phyloP scores from a whole-genome alignment of 2,329 filamentous ascomycete species.

The Mycosphaerella sp. region DNA sequence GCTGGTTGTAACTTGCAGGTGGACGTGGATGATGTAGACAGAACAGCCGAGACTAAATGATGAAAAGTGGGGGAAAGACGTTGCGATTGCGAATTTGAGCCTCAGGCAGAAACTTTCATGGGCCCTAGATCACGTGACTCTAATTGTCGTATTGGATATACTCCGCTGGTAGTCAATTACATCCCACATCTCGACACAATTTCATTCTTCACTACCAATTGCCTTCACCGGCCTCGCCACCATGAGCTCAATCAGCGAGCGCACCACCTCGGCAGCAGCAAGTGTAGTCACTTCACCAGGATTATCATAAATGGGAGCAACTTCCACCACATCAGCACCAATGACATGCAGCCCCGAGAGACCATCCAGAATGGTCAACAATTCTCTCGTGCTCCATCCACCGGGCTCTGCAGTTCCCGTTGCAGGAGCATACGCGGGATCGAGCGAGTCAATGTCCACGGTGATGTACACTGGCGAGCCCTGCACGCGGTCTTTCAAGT shows the following conservation, averaged over 20 bases:
- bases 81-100: no score
- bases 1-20: no score
- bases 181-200: not conserved
- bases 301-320: constrained; percentile 57
- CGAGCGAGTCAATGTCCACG: constrained; percentile 53
- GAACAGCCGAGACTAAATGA: no score
- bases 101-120: no score
- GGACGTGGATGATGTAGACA: no score
- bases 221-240: constrained; percentile 13
- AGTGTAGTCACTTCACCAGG: constrained; percentile 52
- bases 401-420: constrained; percentile 57
- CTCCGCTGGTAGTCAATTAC: no score
- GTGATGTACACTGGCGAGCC: constrained; percentile 50
- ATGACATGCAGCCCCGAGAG: constrained; percentile 53
- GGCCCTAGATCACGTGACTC: no score
- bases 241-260: constrained; percentile 46
- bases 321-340: constrained; percentile 57
- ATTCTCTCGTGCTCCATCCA: constrained; percentile 55
- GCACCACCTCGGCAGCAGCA: constrained; percentile 50
- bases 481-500: constrained; percentile 46
- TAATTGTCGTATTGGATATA: no score
- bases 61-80: no score
- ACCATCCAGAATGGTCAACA: constrained; percentile 53
- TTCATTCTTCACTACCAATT: not conserved
- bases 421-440: constrained; percentile 47